These are phyloP conservation scores for Pelagophyceae sp. DNA, from an alignment of 352 stramenopile genomes.

Conservation along the genomic window DNA sequence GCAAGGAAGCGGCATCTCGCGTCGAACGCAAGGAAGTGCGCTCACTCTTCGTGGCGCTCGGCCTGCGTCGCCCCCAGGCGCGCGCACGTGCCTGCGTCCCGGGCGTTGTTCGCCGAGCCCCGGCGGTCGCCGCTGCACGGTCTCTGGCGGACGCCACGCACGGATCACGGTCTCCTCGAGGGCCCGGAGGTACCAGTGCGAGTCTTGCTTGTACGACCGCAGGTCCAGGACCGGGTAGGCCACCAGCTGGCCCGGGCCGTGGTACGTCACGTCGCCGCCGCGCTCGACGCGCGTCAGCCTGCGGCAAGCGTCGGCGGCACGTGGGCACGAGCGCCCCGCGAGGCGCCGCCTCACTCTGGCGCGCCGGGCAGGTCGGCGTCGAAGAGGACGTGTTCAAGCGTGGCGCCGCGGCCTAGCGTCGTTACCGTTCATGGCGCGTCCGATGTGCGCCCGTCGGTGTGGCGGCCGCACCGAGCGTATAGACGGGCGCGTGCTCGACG, in stretches of 20 bases:
- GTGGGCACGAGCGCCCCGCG: constrained; percentile 44
- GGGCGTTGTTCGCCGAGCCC: neutral
- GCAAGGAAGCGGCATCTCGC: too few species aligned
- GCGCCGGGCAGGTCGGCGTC: neutral
- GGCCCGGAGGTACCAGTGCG: constrained; percentile 91
- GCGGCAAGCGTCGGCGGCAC: constrained; percentile 26
- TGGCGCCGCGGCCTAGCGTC: constrained; percentile 44
- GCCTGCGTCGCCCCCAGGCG: neutral
- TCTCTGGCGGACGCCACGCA: too few species aligned
- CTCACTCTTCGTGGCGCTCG: neutral
- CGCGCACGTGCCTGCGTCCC: neutral
- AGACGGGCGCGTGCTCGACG: constrained; percentile 85
- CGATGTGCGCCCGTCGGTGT: too few species aligned
- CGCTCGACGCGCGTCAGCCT: constrained; percentile 88
- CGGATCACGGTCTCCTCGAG: constrained; percentile 90
- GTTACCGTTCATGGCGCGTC: too few species aligned
- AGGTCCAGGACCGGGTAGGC: constrained; percentile 95
- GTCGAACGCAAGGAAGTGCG: too few species aligned
- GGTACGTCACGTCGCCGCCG: constrained; percentile 97
- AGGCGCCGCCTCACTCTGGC: neutral
- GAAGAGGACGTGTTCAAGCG: constrained; percentile 66
- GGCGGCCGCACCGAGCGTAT: too few species aligned
- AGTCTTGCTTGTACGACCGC: constrained; percentile 75
- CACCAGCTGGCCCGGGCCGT: constrained; percentile 93
- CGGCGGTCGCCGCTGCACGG: neutral